A percentile compares a stretch with the other conserved stretches of the same genome.
These are phyloP conservation scores for button mushroom (Agaricus bisporus) DNA, from an alignment of 768 basidiomycete genomes.

Conservation along the genomic window DNA sequence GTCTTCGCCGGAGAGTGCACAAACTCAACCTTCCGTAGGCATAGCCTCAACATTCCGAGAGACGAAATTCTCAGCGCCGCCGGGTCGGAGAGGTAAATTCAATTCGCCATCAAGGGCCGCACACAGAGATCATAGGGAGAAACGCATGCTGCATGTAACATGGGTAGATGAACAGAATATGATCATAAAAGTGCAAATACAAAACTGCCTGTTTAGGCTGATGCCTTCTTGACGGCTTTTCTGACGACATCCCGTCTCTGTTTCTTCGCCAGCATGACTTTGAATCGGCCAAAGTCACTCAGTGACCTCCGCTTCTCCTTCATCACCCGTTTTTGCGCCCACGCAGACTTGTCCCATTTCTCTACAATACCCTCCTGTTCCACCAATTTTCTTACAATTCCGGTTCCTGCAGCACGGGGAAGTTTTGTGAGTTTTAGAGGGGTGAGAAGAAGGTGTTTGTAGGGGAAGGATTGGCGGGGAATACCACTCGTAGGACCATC, in stretches of 20 bases:
- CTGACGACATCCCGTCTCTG: slow-evolving; percentile 71
- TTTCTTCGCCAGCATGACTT: slow-evolving; percentile 87
- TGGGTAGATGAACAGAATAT: slow-evolving; percentile 1
- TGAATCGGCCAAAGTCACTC: slow-evolving; percentile 91
- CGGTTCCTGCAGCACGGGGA: slow-evolving; percentile 81
- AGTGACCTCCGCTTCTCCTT: slow-evolving; percentile 66
- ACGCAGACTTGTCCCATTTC: slow-evolving; percentile 85
- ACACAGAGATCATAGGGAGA: background rate
- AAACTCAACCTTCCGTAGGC: too few species aligned
- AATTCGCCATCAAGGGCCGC: background rate
- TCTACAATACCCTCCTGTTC: slow-evolving; percentile 79
- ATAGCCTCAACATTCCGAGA: too few species aligned
- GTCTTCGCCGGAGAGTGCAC: too few species aligned
- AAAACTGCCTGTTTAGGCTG: slow-evolving; percentile 7
- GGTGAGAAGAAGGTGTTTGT: slow-evolving; percentile 90
- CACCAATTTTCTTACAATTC: slow-evolving; percentile 76
- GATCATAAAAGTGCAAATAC: slow-evolving; percentile 8
- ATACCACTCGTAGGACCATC: slow-evolving; percentile 92
- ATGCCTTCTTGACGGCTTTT: slow-evolving; percentile 57
- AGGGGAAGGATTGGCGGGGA: slow-evolving; percentile 87
- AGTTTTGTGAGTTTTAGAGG: slow-evolving; percentile 76
- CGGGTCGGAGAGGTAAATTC: too few species aligned
- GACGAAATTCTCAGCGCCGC: too few species aligned
- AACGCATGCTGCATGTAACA: background rate
- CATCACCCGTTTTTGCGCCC: slow-evolving; percentile 85